Conservation (phyloP, 2,329 filamentous ascomycete genomes). For the Sphaerulina vaccinii region DNA sequence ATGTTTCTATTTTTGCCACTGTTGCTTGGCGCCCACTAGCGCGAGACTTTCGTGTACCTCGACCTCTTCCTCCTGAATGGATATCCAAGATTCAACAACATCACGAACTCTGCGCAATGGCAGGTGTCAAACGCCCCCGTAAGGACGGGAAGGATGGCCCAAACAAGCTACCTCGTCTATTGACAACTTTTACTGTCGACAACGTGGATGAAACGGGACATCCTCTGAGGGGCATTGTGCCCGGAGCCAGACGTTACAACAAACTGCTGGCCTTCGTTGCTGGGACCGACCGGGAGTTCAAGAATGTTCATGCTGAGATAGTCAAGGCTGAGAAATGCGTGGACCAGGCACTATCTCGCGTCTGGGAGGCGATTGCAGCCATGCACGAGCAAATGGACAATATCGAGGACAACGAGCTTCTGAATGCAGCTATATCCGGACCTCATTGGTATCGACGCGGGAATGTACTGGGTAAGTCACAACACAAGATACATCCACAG, state of each 20-base stretch:
- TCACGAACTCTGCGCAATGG: neutral
- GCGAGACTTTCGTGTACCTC: no score
- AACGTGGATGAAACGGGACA: neutral
- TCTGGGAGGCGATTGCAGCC: neutral
- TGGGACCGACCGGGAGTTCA: neutral
- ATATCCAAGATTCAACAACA: no score
- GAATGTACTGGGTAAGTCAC: neutral
- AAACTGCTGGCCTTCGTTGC: neutral
- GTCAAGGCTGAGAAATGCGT: neutral
- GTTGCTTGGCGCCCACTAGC: no score
- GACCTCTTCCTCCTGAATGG: no score
- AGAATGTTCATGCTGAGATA: neutral
- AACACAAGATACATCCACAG: neutral
- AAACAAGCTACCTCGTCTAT: neutral
- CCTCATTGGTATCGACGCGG: neutral
- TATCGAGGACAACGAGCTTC: neutral
- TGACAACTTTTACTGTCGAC: neutral
- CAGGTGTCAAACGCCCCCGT: neutral
- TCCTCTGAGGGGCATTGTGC: neutral
- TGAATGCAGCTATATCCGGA: neutral
- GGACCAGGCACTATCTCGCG: neutral
- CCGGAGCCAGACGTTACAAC: neutral
- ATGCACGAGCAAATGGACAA: neutral
- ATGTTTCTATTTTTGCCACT: no score
- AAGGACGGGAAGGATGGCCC: neutral